A percentile compares a stretch with the other conserved stretches of the same genome.
phyloP scores from a whole-genome alignment of 352 stramenopile genomes.

The Globisporangium spinosum region DNA sequence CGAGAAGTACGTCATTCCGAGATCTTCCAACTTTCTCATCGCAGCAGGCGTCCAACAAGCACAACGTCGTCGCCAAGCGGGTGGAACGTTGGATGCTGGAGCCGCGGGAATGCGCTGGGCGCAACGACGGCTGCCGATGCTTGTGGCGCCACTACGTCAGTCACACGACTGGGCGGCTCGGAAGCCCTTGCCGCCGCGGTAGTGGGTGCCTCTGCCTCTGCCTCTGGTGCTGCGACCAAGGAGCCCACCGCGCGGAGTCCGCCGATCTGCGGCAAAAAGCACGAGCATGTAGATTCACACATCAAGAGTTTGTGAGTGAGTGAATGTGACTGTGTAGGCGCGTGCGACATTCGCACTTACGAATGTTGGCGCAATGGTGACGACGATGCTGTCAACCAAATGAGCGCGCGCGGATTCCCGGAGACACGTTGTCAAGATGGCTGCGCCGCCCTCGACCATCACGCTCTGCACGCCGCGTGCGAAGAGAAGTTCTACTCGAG shows the following conservation, averaged over 20 bases:
- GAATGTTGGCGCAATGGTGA: slow-evolving; percentile 81
- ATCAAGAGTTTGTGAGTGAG: not conserved
- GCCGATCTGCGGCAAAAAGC: slow-evolving; percentile 42
- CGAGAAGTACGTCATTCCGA: not conserved
- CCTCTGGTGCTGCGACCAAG: slow-evolving; percentile 19
- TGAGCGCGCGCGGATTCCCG: slow-evolving; percentile 28
- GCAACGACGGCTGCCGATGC: not conserved
- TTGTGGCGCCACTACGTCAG: slow-evolving; percentile 1
- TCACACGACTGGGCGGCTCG: not conserved
- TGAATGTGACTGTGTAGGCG: not conserved
- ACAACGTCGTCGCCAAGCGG: slow-evolving; percentile 18
- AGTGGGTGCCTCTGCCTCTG: slow-evolving; percentile 8
- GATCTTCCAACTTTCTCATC: not conserved
- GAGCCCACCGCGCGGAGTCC: slow-evolving; percentile 43
- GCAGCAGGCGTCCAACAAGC: slow-evolving; percentile 14
- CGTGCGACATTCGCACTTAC: slow-evolving; percentile 34
- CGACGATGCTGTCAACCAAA: slow-evolving; percentile 63
- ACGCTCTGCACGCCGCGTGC: slow-evolving; percentile 48
- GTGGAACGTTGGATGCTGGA: slow-evolving; percentile 20
- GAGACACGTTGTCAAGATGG: slow-evolving; percentile 74
- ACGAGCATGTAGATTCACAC: not conserved
- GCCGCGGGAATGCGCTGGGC: slow-evolving; percentile 15
- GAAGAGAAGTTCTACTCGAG: slow-evolving; percentile 28
- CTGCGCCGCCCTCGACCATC: slow-evolving; percentile 82
- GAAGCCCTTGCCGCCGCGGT: not conserved